Evolutionary conservation across 257 asterid species (phyloP).

Genomic region (Paraleonurus japonicus): DNA sequence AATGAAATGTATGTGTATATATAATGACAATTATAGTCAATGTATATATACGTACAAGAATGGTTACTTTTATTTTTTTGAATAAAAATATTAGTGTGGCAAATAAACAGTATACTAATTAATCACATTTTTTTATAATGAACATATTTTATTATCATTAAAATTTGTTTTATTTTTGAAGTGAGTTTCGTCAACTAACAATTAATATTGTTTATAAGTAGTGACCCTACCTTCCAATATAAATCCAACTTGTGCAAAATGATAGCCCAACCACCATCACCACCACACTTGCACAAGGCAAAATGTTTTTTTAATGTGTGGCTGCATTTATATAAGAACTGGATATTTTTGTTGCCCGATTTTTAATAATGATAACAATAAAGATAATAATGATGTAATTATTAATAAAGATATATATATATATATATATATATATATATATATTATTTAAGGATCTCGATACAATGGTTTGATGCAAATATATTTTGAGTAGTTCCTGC

Average conservation of each 20-base stretch:
- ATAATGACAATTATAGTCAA: too few species aligned
- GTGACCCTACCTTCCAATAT: conserved; percentile 12
- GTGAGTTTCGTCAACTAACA: neutral
- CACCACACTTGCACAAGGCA: neutral
- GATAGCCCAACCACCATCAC: conserved; percentile 11
- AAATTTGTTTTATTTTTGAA: neutral
- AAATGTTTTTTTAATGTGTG: neutral
- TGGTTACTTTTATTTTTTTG: neutral
- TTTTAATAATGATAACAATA: neutral
- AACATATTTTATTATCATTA: neutral
- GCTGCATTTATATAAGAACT: neutral
- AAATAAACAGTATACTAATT: neutral
- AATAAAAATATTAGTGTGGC: too few species aligned
- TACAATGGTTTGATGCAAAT: too few species aligned
- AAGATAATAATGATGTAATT: neutral
- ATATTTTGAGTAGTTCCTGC: too few species aligned
- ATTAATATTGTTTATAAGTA: neutral
- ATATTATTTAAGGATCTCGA: too few species aligned
- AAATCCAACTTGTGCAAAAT: neutral
- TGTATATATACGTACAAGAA: neutral
- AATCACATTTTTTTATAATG: neutral
- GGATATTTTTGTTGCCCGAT: neutral
- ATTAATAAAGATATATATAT: neutral
- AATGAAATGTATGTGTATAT: too few species aligned
- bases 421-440: too few species aligned